phyloP scores from a whole-genome alignment of 2,329 filamentous ascomycete species.

The Penicillium sp. region DNA sequence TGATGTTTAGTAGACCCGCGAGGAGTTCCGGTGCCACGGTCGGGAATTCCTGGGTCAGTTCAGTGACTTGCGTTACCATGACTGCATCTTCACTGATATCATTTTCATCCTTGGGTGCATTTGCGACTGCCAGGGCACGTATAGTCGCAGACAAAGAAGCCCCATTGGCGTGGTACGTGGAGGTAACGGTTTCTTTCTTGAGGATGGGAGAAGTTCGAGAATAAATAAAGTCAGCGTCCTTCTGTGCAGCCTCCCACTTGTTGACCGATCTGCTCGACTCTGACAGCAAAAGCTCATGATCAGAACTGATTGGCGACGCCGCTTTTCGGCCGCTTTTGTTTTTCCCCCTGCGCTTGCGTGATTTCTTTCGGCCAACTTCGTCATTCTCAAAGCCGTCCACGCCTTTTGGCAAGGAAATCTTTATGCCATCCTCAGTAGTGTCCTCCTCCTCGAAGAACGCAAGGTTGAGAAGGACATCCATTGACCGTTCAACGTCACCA shows the following conservation, averaged over 20 bases:
- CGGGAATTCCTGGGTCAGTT: conserved; percentile 61
- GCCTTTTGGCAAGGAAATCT: conserved; percentile 63
- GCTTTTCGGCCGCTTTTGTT: conserved; percentile 36
- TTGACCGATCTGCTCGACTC: conserved; percentile 43
- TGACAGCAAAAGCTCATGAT: conserved; percentile 21
- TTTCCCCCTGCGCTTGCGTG: conserved; percentile 48
- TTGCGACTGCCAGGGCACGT: conserved; percentile 55
- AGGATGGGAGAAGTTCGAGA: conserved; percentile 55
- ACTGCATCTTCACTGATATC: conserved; percentile 47
- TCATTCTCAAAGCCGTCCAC: conserved; percentile 79
- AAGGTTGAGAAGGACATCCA: conserved; percentile 81
- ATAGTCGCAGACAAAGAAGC: conserved; percentile 63
- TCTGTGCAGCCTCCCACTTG: conserved; percentile 62
- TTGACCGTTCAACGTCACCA: conserved; percentile 69
- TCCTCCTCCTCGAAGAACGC: conserved; percentile 74
- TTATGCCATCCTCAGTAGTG: conserved; percentile 53
- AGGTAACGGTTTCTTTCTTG: conserved; percentile 54
- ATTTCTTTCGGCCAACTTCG: conserved; percentile 44
- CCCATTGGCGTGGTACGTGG: conserved; percentile 63
- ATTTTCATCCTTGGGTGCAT: conserved; percentile 47
- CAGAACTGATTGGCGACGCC: conserved; percentile 21
- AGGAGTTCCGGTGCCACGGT: conserved; percentile 55
- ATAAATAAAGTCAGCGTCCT: conserved; percentile 66
- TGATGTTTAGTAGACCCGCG: conserved; percentile 60
- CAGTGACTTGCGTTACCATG: conserved; percentile 55